Conservation (phyloP, 2,329 filamentous ascomycete species). For the Orbilia quercus region DNA sequence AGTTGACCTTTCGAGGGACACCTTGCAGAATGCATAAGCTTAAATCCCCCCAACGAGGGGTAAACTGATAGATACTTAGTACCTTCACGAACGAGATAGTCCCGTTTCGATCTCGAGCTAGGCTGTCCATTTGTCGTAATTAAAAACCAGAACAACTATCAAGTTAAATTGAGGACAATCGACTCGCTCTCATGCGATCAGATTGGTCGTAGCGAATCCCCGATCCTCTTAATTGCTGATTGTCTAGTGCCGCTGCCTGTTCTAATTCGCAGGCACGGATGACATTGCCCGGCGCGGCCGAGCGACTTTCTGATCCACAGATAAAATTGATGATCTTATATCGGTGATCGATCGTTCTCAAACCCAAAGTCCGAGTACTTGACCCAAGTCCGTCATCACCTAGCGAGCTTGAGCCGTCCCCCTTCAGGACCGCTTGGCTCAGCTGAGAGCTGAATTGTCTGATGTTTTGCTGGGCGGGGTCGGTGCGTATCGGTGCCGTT, state of each 20-base stretch:
- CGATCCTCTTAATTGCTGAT: background rate
- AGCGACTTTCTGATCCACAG: constrained; percentile 3
- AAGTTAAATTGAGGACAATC: background rate
- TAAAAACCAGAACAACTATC: background rate
- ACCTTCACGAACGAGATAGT: background rate
- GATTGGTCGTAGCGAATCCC: no score
- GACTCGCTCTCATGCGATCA: background rate
- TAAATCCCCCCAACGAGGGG: background rate
- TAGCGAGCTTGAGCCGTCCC: background rate
- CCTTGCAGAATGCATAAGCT: constrained; percentile 4
- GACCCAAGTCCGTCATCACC: background rate
- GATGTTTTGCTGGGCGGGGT: background rate
- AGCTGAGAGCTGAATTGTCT: constrained; percentile 1
- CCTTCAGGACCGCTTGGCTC: background rate
- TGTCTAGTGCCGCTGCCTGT: constrained; percentile 4
- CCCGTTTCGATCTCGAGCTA: background rate
- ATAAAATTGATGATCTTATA: constrained; percentile 15
- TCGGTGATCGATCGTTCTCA: constrained; percentile 15
- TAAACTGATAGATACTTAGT: constrained; percentile 17
- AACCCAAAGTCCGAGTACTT: background rate
- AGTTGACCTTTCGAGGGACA: background rate
- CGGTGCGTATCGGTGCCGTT: background rate
- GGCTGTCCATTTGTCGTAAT: background rate
- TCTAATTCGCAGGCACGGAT: background rate
- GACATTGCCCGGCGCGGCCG: background rate